These are phyloP conservation scores for Penicillium palitans DNA, from an alignment of 2,329 filamentous ascomycete species.

Conservation along the genomic window DNA sequence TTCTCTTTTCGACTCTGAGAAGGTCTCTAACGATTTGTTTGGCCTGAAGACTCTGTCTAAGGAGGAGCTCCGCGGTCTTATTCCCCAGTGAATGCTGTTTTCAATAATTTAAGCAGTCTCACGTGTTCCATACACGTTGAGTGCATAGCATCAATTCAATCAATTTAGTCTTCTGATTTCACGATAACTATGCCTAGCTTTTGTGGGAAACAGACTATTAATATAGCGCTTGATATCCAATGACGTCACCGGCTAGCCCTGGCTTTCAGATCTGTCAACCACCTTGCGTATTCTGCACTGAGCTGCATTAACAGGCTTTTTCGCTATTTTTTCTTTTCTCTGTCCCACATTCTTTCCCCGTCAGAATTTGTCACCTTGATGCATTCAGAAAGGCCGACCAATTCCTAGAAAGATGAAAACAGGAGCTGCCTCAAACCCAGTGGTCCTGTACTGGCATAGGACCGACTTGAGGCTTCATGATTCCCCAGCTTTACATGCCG, in stretches of 20 bases:
- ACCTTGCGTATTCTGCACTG: neutral
- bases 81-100: neutral
- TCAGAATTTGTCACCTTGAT: neutral
- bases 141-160: neutral
- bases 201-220: neutral
- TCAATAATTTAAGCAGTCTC: neutral
- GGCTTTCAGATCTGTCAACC: neutral
- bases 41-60: conserved; percentile 38
- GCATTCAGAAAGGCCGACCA: neutral
- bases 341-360: neutral
- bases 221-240: conserved; percentile 38
- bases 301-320: neutral
- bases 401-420: neutral
- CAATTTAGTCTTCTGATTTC: neutral
- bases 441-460: neutral
- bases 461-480: neutral
- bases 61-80: conserved; percentile 29
- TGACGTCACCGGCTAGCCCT: neutral
- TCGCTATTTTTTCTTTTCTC: neutral
- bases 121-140: neutral
- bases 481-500: neutral
- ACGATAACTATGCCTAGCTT: neutral
- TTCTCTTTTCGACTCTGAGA: conserved; percentile 24
- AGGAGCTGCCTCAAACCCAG: neutral
- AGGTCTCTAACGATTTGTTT: conserved; percentile 42